These are phyloP conservation scores for Lithohypha guttulata DNA, from an alignment of 2,329 filamentous ascomycete genomes.

Conservation along the genomic window DNA sequence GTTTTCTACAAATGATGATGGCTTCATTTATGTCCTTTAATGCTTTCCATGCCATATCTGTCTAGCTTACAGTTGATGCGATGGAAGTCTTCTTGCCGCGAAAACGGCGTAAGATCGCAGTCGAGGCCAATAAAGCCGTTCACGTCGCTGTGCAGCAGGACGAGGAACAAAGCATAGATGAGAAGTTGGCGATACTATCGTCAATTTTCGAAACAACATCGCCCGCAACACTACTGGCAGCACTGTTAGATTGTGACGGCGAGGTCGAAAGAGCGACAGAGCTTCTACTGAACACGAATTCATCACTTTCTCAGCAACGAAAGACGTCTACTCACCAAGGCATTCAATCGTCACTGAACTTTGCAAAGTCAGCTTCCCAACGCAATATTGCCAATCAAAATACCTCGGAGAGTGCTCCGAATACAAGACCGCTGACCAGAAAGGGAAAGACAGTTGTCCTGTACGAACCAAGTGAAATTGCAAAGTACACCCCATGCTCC, in stretches of 20 bases:
- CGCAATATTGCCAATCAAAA: slow-evolving; percentile 10
- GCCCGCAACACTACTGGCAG: slow-evolving; percentile 62
- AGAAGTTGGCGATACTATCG: slow-evolving; percentile 73
- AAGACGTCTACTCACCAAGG: slow-evolving; percentile 13
- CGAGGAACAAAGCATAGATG: slow-evolving; percentile 73
- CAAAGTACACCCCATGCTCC: slow-evolving; percentile 75
- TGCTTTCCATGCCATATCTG: too few species aligned
- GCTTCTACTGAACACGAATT: slow-evolving; percentile 36
- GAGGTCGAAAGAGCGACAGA: slow-evolving; percentile 56
- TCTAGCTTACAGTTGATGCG: too few species aligned
- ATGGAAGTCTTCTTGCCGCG: slow-evolving; percentile 34
- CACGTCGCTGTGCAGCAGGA: slow-evolving; percentile 12
- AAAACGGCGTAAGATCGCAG: slow-evolving; percentile 26
- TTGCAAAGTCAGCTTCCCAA: slow-evolving; percentile 29
- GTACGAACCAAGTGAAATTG: slow-evolving; percentile 70
- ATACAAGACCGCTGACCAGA: slow-evolving; percentile 45
- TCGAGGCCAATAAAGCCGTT: slow-evolving; percentile 3
- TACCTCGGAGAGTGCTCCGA: slow-evolving; percentile 19
- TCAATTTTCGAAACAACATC: slow-evolving; percentile 60
- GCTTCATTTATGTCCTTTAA: too few species aligned
- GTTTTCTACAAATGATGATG: too few species aligned
- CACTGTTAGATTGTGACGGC: slow-evolving; percentile 67
- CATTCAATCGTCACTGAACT: slow-evolving; percentile 28
- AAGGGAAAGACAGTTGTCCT: slow-evolving; percentile 77
- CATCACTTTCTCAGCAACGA: slow-evolving; percentile 42